phyloP scores from a whole-genome alignment of 192 early-diverging fungal genomes.

The Coemansia sp. region DNA sequence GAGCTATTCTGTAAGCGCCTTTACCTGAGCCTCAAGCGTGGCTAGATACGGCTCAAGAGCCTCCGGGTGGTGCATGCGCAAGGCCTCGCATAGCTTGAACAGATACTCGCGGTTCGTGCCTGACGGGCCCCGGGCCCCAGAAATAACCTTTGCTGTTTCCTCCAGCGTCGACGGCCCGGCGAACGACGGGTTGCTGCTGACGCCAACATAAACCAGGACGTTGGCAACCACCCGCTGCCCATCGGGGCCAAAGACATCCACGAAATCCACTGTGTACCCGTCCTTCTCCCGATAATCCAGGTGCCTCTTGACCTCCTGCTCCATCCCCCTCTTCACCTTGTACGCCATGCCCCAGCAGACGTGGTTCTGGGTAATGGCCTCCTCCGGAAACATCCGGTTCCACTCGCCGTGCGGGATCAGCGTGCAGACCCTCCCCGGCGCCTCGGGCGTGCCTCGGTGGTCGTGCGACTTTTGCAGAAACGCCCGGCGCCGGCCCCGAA shows the following conservation, averaged over 20 bases:
- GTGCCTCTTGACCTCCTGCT: slow-evolving; percentile 61
- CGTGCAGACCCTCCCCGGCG: slow-evolving; percentile 83
- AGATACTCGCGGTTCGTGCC: slow-evolving; percentile 69
- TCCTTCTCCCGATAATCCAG: slow-evolving; percentile 88
- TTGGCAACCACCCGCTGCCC: slow-evolving; percentile 43
- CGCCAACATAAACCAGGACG: slow-evolving; percentile 78
- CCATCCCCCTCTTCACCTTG: slow-evolving; percentile 61
- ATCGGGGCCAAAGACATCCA: slow-evolving; percentile 53
- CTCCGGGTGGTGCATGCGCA: slow-evolving; percentile 49
- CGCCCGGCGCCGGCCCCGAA: slow-evolving; percentile 6
- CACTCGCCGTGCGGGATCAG: slow-evolving; percentile 70
- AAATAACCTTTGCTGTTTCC: slow-evolving; percentile 62
- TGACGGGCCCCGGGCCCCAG: slow-evolving; percentile 56
- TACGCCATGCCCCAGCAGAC: slow-evolving; percentile 81
- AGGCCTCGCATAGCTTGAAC: slow-evolving; percentile 56
- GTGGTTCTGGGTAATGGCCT: slow-evolving; percentile 17
- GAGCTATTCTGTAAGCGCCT: not conserved
- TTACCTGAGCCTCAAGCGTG: slow-evolving; percentile 52
- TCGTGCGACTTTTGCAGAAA: slow-evolving; percentile 63
- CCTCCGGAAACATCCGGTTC: slow-evolving; percentile 27
- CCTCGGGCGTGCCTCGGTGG: slow-evolving; percentile 74
- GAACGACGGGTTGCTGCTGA: slow-evolving; percentile 70
- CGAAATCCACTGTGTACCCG: slow-evolving; percentile 66
- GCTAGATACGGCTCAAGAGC: slow-evolving; percentile 57
- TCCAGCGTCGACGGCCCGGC: slow-evolving; percentile 60